A percentile compares a stretch with the other conserved stretches of the same genome.
These are phyloP conservation scores for Myriosclerotinia scirpicola DNA, from an alignment of 2,329 filamentous ascomycete genomes.

Conservation along the genomic window DNA sequence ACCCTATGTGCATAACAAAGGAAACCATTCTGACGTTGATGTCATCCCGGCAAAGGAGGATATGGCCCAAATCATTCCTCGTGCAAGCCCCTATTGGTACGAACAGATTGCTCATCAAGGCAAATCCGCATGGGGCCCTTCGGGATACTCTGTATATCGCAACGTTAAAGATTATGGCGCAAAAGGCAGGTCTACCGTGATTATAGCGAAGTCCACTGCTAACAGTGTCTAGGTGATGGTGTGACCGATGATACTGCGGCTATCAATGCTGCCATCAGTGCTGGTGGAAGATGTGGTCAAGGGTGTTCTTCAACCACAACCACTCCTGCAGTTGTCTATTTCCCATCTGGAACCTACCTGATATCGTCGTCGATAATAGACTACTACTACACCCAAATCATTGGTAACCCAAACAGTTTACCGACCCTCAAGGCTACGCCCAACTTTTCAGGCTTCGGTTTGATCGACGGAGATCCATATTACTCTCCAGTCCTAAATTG, in stretches of 20 bases:
- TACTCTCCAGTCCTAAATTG: conserved; percentile 65
- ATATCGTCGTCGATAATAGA: conserved; percentile 33
- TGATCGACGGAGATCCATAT: conserved; percentile 85
- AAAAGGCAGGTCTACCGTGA: conserved; percentile 12
- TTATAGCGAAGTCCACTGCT: conserved; percentile 38
- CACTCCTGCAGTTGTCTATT: conserved; percentile 44
- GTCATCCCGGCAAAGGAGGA: conserved; percentile 17
- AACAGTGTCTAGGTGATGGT: conserved; percentile 45
- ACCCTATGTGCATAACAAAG: conserved; percentile 21
- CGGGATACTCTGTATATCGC: conserved; percentile 28
- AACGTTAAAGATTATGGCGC: conserved; percentile 30
- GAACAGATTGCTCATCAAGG: conserved; percentile 30
- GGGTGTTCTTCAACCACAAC: conserved; percentile 51
- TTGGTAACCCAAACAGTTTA: conserved; percentile 42
- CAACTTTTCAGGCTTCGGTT: conserved; percentile 71
- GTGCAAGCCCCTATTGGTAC: conserved; percentile 29
- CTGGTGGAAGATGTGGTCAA: conserved; percentile 41
- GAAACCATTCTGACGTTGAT: background rate
- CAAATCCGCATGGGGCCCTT: conserved; percentile 28
- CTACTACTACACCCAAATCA: conserved; percentile 35
- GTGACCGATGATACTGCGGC: conserved; percentile 76
- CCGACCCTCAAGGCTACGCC: conserved; percentile 72
- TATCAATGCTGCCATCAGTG: conserved; percentile 62
- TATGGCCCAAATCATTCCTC: conserved; percentile 18
- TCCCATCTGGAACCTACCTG: conserved; percentile 37